Evolutionary conservation across 495 filamentous ascomycete genomes (phyloP), one percentile per base, ranked within the genome.

Genomic region (Saxophila tyrrhenica): DNA sequence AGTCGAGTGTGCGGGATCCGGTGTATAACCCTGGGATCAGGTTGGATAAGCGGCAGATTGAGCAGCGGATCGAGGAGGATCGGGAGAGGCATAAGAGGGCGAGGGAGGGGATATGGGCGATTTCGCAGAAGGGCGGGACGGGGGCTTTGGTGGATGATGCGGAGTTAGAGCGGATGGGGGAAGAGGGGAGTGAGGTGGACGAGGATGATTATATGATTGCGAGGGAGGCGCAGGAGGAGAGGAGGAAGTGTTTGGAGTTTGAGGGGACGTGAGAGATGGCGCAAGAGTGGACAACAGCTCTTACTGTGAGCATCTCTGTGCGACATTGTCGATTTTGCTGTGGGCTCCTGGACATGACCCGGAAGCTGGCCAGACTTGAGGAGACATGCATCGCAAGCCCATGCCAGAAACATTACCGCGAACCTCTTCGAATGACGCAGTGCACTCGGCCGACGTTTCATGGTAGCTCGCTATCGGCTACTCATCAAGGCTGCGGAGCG

Each of bases 21-120:
- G 54, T 50, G 29, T n/a, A 48, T 24, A 66, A 55, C 54, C 57
- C 58, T 43, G 70, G 61, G 62, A 67, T 54, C 17, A 76, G 79
- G 51, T 72, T 89, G 13, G 89, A 96, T 63, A 91, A 89, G 66
- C 78, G 82, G 52, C 83, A 91, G 72, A 86, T 95, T 35, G 89
- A 96, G 70, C 90, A 96, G 72, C 70, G 92, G 48, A 96, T 98
- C 57, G 94, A 98, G 58, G 92, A 98, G 65, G 92, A 98, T 69
- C 75, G 92, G 8, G 94, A 98, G 67, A 76, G 92, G 39, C 94
- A 97, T 69, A 97, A 97, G 73, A 72, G 92, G 38, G 71, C 86
- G 56, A 68, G 92, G 16, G 92, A 98, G 66, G 85, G 78, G 59
- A 90, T 91, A 65, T 97, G 94, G 92, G 84, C 86, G 1, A 80